Percentiles rank a stretch among this genome's conserved stretches.
Evolutionary conservation across 2,329 filamentous ascomycete genomes (phyloP).

Genomic region (Colletotrichum caudatum): DNA sequence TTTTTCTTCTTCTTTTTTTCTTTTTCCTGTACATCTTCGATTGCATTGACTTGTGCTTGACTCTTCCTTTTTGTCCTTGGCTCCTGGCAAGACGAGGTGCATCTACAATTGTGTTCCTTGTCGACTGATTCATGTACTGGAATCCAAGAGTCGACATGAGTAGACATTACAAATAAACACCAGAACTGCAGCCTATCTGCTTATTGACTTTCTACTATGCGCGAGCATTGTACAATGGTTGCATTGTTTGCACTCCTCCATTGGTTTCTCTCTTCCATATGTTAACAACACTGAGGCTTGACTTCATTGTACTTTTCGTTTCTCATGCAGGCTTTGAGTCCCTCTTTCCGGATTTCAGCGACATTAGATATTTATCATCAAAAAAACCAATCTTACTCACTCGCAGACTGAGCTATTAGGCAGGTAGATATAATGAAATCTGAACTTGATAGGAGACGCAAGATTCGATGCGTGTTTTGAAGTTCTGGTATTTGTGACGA

Average conservation of each 20-base stretch:
- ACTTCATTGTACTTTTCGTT: no score
- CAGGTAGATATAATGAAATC: no score
- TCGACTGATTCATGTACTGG: background rate
- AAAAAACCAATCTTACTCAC: no score
- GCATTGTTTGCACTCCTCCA: no score
- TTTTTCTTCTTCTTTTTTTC: no score
- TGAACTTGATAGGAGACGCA: background rate
- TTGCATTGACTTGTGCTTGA: background rate
- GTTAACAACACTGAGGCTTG: background rate
- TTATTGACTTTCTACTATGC: background rate
- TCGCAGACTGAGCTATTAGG: background rate
- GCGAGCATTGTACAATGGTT: no score
- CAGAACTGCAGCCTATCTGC: background rate
- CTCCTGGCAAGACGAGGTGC: no score
- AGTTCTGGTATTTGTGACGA: background rate
- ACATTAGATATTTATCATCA: background rate
- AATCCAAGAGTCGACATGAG: background rate
- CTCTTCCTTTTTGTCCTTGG: background rate
- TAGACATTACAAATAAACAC: background rate
- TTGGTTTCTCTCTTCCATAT: no score
- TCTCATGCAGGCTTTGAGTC: accelerated
- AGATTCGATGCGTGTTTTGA: background rate
- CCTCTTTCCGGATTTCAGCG: background rate
- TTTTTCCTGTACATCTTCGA: background rate
- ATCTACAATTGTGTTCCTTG: background rate